Percentiles rank a stretch among this genome's conserved stretches.
phyloP scores from a whole-genome alignment of 1,284 basidiomycete genomes.

The Polyporus tsugae region DNA sequence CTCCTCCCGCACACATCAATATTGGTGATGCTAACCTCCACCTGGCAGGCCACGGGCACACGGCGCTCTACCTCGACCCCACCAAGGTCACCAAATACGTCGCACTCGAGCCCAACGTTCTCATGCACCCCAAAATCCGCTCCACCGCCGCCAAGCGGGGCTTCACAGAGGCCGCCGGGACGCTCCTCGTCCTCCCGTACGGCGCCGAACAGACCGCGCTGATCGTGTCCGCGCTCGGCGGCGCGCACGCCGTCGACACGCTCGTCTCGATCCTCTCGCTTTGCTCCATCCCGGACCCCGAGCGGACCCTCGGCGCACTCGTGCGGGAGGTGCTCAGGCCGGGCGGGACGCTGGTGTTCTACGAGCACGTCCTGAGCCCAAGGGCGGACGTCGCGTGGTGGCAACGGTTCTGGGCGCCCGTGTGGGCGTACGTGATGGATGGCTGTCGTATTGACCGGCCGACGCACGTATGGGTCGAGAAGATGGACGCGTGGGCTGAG shows the following conservation, averaged over 20 bases:
- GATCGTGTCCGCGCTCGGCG: constrained; percentile 46
- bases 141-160: constrained; percentile 55
- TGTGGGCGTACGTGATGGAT: constrained; percentile 55
- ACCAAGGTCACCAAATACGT: constrained; percentile 65
- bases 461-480: constrained; percentile 59
- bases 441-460: constrained; percentile 49
- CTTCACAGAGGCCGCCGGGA: constrained; percentile 57
- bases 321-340: constrained; percentile 57
- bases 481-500: constrained; percentile 53
- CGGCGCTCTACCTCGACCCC: constrained; percentile 64
- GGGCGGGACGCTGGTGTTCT: constrained; percentile 68
- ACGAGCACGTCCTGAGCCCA: constrained; percentile 69
- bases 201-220: constrained; percentile 61
- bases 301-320: constrained; percentile 52
- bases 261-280: constrained; percentile 67
- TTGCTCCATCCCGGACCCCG: constrained; percentile 64
- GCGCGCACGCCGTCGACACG: constrained; percentile 52
- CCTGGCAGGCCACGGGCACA: constrained; percentile 65
- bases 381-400: constrained; percentile 63
- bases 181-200: constrained; percentile 55
- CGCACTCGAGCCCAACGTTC: constrained; percentile 71
- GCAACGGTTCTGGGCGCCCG: constrained; percentile 73
- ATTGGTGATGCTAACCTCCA: not conserved
- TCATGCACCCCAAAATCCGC: constrained; percentile 68
- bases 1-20: not conserved